Percentiles rank a stretch among this genome's conserved stretches.
These are phyloP conservation scores for Tephrocybe rancida DNA, from an alignment of 768 basidiomycete species.

Conservation along the genomic window DNA sequence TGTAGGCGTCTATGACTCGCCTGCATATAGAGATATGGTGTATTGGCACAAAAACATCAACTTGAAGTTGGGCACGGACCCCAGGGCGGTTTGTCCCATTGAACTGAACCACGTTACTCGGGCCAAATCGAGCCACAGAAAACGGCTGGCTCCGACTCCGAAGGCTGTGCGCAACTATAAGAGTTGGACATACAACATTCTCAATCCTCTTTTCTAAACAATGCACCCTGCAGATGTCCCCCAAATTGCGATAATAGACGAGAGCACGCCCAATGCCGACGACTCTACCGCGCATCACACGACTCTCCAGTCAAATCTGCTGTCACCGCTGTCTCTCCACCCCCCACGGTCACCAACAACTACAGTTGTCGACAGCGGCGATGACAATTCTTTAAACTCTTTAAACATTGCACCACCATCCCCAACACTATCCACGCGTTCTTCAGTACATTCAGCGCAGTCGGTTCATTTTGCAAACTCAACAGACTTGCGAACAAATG, in stretches of 20 bases:
- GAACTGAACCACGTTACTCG: no score
- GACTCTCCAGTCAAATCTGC: slow-evolving; percentile 12
- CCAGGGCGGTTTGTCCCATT: no score
- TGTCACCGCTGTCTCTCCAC: slow-evolving; percentile 32
- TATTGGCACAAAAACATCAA: no score
- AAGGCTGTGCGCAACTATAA: not conserved
- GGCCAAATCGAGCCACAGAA: no score
- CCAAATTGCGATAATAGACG: not conserved
- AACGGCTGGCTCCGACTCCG: not conserved
- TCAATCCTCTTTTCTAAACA: no score
- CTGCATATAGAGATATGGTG: no score
- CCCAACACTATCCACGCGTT: slow-evolving; percentile 71
- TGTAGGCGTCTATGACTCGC: no score
- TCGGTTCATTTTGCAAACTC: slow-evolving; percentile 54
- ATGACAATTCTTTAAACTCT: slow-evolving; percentile 39
- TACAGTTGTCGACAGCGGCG: slow-evolving; percentile 34
- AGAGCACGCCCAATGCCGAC: not conserved
- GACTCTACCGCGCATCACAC: not conserved
- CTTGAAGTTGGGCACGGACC: no score
- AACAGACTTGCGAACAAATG: slow-evolving; percentile 66
- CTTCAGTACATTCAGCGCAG: slow-evolving; percentile 38
- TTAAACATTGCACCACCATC: slow-evolving; percentile 57
- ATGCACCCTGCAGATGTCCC: not conserved
- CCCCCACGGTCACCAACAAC: slow-evolving; percentile 28
- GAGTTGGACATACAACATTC: not conserved